Evolutionary conservation across 2,329 filamentous ascomycete genomes (phyloP), one percentile per base, ranked within the genome.

Genomic region (Aureobasidium melanogenum): DNA sequence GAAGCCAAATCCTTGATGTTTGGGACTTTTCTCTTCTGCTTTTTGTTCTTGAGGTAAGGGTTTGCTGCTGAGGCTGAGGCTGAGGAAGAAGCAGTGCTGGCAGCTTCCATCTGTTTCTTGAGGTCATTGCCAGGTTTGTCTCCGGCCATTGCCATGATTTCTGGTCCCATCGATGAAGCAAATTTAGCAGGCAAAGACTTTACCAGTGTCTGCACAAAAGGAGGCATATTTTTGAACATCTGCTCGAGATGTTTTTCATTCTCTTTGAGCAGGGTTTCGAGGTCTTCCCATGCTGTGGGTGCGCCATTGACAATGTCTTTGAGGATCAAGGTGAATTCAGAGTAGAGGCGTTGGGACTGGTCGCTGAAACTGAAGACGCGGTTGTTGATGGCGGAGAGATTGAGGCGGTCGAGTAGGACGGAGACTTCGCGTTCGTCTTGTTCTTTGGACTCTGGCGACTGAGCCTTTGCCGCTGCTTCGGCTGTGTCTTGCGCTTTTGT

Each of bases 241-340:
- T 82, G 81, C 68, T 86, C 82, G 19, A 88, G 73, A 65, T 86
- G 81, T n/a, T 78, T 75, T 64, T 86, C 84, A n/a, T 82, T 83
- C 60, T 84, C 83, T 10, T 79, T 84, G 65, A 87, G 77, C 19
- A 87, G 77, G 70, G 81, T 83, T 68, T 87, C 85, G n/a, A 99
- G 86, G 72, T 99, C 94, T 70, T 88, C 82, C 73, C 95, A 96
- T 2, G 94, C 94, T 0, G 93, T 97, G 3, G 94, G 94, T 1
- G 91, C 94, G 64, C 94, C 94, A 71, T 91, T 92, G 69, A 94
- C 84, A 17, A 97, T 83, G 72, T 99, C 94, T 71, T 93, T 94
- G 70, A 99, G 88, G 36, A 97, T 87, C 61, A 91, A 80, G 1
- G 91, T 95, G 80, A 99, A 99, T 64, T 87, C 85, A 59, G 85